These are phyloP conservation scores for Laguncularia racemosa DNA, from an alignment of 345 rosid genomes.

Conservation along the genomic window DNA sequence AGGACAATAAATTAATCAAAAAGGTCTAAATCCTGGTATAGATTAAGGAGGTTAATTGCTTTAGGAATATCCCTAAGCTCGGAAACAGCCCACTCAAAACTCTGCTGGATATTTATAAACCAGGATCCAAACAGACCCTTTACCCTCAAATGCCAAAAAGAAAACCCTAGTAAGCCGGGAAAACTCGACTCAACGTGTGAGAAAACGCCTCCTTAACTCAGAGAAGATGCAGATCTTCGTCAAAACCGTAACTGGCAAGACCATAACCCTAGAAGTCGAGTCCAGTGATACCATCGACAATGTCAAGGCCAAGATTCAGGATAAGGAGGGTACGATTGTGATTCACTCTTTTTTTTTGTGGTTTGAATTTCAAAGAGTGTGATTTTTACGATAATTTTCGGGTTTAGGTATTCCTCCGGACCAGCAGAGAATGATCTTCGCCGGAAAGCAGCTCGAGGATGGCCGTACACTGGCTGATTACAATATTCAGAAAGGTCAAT, in stretches of 20 bases:
- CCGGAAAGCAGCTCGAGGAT: constrained; percentile 53
- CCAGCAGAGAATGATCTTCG: constrained; percentile 47
- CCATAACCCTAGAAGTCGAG: no score
- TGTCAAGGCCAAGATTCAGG: background rate
- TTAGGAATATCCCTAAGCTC: no score
- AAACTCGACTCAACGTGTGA: background rate
- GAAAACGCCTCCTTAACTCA: background rate
- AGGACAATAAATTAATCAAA: no score
- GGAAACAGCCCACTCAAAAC: no score
- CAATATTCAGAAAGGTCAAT: constrained; percentile 42
- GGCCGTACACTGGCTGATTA: constrained; percentile 48
- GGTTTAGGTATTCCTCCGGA: constrained; percentile 42
- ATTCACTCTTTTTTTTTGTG: background rate
- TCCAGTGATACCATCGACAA: no score
- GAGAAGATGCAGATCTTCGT: constrained; percentile 53
- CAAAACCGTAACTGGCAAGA: constrained; percentile 34
- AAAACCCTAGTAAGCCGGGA: no score
- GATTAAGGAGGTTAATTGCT: no score
- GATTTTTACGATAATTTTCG: background rate
- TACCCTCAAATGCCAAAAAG: background rate
- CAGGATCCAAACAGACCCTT: no score
- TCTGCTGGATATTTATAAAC: no score
- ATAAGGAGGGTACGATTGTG: constrained; percentile 1
- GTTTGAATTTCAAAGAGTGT: background rate
- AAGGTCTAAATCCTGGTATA: no score